Evolutionary conservation across 169 alveolate species (phyloP).

Genomic region (Babesia caballi): DNA sequence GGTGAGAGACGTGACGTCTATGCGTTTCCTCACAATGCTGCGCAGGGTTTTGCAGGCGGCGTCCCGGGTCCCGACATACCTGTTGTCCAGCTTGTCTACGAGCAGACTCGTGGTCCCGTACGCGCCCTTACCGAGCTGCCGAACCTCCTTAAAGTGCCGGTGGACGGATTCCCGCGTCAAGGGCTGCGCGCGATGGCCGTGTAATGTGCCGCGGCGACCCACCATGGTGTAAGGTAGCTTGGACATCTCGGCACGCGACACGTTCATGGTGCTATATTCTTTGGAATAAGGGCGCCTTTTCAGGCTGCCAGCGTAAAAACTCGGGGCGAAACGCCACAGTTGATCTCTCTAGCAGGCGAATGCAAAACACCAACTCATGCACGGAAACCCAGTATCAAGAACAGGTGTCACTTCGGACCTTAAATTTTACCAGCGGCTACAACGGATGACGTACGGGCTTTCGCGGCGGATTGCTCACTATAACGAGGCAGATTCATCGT

Average conservation of each 20-base stretch:
- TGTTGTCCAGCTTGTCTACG: slow-evolving; percentile 55
- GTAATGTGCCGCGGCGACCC: background rate
- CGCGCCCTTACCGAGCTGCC: slow-evolving; percentile 68
- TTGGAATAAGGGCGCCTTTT: too few species aligned
- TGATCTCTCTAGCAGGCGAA: too few species aligned
- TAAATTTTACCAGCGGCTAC: background rate
- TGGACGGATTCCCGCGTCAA: slow-evolving; percentile 3
- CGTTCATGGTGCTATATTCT: too few species aligned
- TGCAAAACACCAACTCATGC: slow-evolving; percentile 1
- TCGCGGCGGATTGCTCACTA: background rate
- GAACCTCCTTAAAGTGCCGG: slow-evolving; percentile 20
- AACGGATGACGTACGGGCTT: background rate
- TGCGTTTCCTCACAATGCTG: slow-evolving; percentile 69
- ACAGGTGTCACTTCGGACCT: background rate
- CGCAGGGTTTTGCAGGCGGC: too few species aligned
- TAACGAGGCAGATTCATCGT: slow-evolving; percentile 9
- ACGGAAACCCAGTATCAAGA: background rate
- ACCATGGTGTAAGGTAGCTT: slow-evolving; percentile 21
- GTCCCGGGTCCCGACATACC: slow-evolving; percentile 30
- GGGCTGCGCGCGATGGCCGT: background rate
- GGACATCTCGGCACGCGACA: too few species aligned
- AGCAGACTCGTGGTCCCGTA: slow-evolving; percentile 73
- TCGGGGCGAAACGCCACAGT: too few species aligned
- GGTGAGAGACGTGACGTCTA: slow-evolving; percentile 66
- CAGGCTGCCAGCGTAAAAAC: too few species aligned